Evolutionary conservation across 805 yeast genomes (phyloP).

Genomic region (Candida adriatica): DNA sequence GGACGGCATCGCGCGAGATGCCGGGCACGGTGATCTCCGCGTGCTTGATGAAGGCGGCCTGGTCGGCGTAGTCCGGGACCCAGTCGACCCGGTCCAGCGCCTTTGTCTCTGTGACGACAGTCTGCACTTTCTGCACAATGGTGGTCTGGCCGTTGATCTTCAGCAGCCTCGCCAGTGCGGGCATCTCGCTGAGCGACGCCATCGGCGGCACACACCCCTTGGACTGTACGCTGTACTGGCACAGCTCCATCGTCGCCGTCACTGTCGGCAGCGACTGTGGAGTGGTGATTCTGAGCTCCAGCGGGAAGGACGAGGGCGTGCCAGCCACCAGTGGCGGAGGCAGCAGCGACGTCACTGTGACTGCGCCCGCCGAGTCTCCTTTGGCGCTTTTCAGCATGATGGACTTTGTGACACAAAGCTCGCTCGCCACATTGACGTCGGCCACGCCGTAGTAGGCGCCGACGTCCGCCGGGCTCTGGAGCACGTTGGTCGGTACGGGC

Average conservation of each 20-base stretch:
- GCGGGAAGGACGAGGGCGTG: conserved; percentile 4
- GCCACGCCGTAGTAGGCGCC: conserved; percentile 9
- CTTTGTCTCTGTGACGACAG: conserved; percentile 2
- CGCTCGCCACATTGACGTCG: conserved; percentile 9
- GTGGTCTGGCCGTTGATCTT: neutral
- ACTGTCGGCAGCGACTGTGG: conserved; percentile 2
- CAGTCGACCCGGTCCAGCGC: conserved; percentile 4
- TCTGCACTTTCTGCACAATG: conserved; percentile 9
- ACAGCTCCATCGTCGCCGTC: conserved; percentile 1
- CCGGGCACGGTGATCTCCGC: conserved; percentile 8
- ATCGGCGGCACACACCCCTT: conserved; percentile 6
- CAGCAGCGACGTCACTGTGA: conserved; percentile 8
- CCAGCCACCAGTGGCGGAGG: conserved; percentile 8
- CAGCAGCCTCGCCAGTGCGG: neutral
- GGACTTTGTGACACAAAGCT: conserved; percentile 10
- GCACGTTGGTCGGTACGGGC: conserved; percentile 8
- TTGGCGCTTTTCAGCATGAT: conserved; percentile 6
- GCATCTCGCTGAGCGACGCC: conserved; percentile 2
- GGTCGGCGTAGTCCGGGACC: conserved; percentile 15
- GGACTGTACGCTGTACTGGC: conserved; percentile 14
- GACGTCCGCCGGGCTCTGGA: conserved; percentile 5
- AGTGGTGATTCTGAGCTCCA: conserved; percentile 7
- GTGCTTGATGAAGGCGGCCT: conserved; percentile 2
- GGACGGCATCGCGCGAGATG: conserved; percentile 4
- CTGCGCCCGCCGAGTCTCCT: conserved; percentile 3